A percentile compares a stretch with the other conserved stretches of the same genome.
Evolutionary conservation across 2,329 filamentous ascomycete genomes (phyloP).

Genomic region (Hypomyces perniciosus): DNA sequence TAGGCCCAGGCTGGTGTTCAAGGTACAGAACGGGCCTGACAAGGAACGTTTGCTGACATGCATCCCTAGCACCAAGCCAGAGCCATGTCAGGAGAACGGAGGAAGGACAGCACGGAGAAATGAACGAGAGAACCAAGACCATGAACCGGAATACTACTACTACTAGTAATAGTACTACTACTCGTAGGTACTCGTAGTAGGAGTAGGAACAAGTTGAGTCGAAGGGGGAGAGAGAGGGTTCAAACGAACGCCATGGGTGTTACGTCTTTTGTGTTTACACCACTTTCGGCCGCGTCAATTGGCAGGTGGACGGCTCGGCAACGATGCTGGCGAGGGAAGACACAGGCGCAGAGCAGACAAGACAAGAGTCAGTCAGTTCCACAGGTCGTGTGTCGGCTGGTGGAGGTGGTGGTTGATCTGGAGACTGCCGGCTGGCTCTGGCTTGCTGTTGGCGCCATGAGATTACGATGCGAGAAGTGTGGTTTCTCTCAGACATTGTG

Average conservation of each 20-base stretch:
- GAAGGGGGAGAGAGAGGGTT: no score
- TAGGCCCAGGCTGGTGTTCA: no score
- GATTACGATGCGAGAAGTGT: not conserved
- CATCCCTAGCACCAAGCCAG: slow-evolving; percentile 14
- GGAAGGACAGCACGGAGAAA: slow-evolving; percentile 12
- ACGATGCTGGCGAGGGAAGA: not conserved
- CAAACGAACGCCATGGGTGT: no score
- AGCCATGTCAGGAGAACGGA: slow-evolving; percentile 19
- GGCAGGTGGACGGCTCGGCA: not conserved
- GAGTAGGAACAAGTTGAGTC: not conserved
- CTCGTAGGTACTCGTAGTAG: not conserved
- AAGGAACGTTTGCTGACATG: slow-evolving; percentile 15
- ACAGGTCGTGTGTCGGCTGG: not conserved
- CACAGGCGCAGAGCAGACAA: not conserved
- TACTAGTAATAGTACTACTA: not conserved
- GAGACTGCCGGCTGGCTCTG: not conserved
- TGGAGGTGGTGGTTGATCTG: not conserved
- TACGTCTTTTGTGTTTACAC: no score
- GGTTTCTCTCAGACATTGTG: slow-evolving; percentile 1
- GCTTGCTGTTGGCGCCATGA: not conserved
- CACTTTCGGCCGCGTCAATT: no score
- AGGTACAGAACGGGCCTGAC: slow-evolving; percentile 3
- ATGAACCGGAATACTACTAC: not conserved
- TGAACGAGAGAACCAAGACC: slow-evolving; percentile 8
- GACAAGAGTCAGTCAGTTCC: not conserved